A percentile compares a stretch with the other conserved stretches of the same genome.
These are phyloP conservation scores for Aspergillus ellipticus DNA, from an alignment of 495 filamentous ascomycete species.

Conservation along the genomic window DNA sequence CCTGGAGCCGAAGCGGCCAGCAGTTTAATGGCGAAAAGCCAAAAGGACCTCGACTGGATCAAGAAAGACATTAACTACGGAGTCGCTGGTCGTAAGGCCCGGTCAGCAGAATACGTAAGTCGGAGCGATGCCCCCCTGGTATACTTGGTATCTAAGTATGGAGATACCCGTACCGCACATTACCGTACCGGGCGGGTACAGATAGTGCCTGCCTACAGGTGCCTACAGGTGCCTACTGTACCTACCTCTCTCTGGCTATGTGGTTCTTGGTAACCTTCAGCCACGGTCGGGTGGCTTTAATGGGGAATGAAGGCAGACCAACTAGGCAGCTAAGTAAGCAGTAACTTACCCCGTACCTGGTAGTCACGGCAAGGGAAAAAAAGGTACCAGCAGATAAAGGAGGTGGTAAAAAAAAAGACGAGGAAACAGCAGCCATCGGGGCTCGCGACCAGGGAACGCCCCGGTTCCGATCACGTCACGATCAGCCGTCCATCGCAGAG, in stretches of 20 bases:
- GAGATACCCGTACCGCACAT: background rate
- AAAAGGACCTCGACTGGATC: background rate
- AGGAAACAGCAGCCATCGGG: background rate
- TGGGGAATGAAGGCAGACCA: slow-evolving; percentile 10
- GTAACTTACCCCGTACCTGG: background rate
- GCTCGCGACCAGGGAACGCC: no score
- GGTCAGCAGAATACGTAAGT: background rate
- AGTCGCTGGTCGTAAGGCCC: background rate
- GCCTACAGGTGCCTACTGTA: no score
- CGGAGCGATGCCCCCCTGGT: no score
- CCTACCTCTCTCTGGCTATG: no score
- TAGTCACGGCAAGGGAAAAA: background rate
- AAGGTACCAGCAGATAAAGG: background rate
- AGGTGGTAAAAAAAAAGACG: slow-evolving; percentile 3
- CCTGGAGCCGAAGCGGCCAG: background rate
- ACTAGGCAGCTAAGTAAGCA: slow-evolving; percentile 11
- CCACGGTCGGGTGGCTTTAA: slow-evolving; percentile 31
- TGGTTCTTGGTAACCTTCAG: slow-evolving; percentile 9
- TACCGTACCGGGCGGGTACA: background rate
- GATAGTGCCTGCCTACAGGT: background rate
- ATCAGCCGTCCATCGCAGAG: background rate
- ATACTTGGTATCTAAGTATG: no score
- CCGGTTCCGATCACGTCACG: no score
- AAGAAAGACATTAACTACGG: background rate
- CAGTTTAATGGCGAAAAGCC: background rate